These are phyloP conservation scores for Fistulifera solaris DNA, from an alignment of 108 stramenopile genomes.

Conservation along the genomic window DNA sequence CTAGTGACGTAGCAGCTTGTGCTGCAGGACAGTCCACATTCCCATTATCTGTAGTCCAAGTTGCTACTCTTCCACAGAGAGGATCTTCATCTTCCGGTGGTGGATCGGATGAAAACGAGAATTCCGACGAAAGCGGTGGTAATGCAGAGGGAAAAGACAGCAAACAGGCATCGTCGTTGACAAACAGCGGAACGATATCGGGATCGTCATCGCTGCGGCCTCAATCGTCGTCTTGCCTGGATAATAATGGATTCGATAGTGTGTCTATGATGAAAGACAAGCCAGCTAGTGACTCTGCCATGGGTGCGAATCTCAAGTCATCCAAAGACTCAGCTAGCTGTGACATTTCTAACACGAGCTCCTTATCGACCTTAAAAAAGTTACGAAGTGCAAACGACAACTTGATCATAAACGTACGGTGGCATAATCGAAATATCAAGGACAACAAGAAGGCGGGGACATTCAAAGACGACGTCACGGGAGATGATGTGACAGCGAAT, in stretches of 20 bases:
- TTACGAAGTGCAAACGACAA: constrained; percentile 39
- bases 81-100: not conserved
- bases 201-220: constrained; percentile 10
- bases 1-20: constrained; percentile 17
- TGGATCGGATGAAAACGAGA: constrained; percentile 9
- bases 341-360: constrained; percentile 40
- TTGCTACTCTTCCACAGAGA: constrained; percentile 20
- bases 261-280: constrained; percentile 8
- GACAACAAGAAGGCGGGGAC: constrained; percentile 19
- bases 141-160: not conserved
- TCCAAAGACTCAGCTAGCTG: constrained; percentile 19
- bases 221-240: not conserved
- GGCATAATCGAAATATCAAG: constrained; percentile 50
- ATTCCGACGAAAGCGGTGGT: constrained; percentile 13
- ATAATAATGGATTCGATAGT: constrained; percentile 2
- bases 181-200: constrained; percentile 6
- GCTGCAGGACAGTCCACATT: constrained; percentile 42
- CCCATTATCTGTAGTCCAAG: constrained; percentile 38
- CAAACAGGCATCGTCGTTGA: constrained; percentile 17
- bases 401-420: constrained; percentile 47
- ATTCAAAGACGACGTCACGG: constrained; percentile 78
- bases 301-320: not conserved
- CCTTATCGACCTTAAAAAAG: constrained; percentile 43
- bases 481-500: constrained; percentile 75
- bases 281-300: constrained; percentile 4